phyloP scores from a whole-genome alignment of 345 rosid species.

The Luvunga scandens region DNA sequence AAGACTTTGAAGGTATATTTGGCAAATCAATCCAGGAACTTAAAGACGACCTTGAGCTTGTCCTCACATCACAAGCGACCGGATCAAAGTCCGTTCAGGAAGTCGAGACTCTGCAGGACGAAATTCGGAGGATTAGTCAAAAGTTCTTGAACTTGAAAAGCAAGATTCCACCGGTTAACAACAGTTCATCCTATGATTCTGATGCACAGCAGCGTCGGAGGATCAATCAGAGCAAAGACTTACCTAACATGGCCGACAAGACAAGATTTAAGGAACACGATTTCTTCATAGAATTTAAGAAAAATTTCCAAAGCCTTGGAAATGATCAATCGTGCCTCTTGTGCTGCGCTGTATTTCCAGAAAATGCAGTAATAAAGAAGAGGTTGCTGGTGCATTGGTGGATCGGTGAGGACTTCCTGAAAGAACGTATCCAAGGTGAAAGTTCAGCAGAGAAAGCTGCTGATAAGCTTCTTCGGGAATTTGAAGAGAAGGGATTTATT shows the following conservation, averaged over 20 bases:
- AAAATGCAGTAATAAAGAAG: slow-evolving; percentile 40
- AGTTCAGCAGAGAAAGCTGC: slow-evolving; percentile 11
- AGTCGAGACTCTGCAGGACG: neutral
- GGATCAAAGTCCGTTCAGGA: neutral
- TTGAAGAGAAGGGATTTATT: slow-evolving; percentile 25
- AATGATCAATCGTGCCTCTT: slow-evolving; percentile 18
- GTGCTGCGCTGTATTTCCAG: slow-evolving; percentile 46
- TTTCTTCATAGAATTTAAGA: neutral
- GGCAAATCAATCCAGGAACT: neutral
- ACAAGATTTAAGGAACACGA: neutral
- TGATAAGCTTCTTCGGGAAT: slow-evolving; percentile 14
- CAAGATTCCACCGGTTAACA: neutral
- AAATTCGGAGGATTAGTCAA: neutral
- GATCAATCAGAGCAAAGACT: neutral
- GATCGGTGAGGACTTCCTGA: slow-evolving; percentile 46
- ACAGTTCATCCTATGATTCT: neutral
- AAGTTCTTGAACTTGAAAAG: neutral
- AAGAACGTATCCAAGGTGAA: neutral
- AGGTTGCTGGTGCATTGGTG: slow-evolving; percentile 52
- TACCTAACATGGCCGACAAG: neutral
- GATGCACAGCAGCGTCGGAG: neutral
- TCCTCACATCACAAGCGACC: neutral
- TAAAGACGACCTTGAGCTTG: neutral
- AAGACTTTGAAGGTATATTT: neutral
- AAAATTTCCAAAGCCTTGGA: slow-evolving; percentile 10